Percentiles rank a stretch among this genome's conserved stretches.
Conservation (phyloP, 2,329 filamentous ascomycete genomes). For the Pestalotiopsis sp. region DNA sequence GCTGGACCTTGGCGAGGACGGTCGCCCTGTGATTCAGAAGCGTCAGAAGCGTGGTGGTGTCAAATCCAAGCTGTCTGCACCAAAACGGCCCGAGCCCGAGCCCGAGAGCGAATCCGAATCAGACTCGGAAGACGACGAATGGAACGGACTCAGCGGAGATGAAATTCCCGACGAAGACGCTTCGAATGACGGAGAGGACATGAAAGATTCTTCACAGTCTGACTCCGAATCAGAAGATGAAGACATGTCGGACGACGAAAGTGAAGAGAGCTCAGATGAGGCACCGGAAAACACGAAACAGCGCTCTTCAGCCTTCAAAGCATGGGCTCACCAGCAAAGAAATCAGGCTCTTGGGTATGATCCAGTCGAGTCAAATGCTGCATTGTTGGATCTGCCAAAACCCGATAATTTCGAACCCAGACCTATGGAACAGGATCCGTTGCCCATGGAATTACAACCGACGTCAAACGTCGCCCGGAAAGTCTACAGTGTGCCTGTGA, state of each 20-base stretch:
- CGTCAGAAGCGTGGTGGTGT: slow-evolving; percentile 72
- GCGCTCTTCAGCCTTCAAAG: slow-evolving; percentile 76
- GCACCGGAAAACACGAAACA: slow-evolving; percentile 35
- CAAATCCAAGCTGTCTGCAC: slow-evolving; percentile 53
- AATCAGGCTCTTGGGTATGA: slow-evolving; percentile 78
- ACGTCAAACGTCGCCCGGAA: slow-evolving; percentile 66
- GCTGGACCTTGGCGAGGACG: slow-evolving; percentile 76
- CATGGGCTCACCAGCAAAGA: slow-evolving; percentile 85
- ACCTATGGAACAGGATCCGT: slow-evolving; percentile 68
- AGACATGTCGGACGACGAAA: slow-evolving; percentile 36
- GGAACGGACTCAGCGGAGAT: slow-evolving; percentile 61
- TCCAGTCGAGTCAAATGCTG: slow-evolving; percentile 44
- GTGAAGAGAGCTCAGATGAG: slow-evolving; percentile 29
- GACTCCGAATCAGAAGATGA: slow-evolving; percentile 28
- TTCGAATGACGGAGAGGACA: slow-evolving; percentile 33
- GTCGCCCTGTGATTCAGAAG: slow-evolving; percentile 80
- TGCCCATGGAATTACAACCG: slow-evolving; percentile 66
- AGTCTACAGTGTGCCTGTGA: slow-evolving; percentile 73
- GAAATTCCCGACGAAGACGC: slow-evolving; percentile 39
- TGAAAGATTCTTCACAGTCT: slow-evolving; percentile 34
- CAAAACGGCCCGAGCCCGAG: slow-evolving; percentile 36
- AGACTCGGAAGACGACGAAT: slow-evolving; percentile 49
- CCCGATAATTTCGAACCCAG: slow-evolving; percentile 67
- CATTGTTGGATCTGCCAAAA: slow-evolving; percentile 53
- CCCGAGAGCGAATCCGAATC: slow-evolving; percentile 42